Base-by-base conservation (phyloP, 1,284 basidiomycete species). In the Leucoagaricus sp. region DNA sequence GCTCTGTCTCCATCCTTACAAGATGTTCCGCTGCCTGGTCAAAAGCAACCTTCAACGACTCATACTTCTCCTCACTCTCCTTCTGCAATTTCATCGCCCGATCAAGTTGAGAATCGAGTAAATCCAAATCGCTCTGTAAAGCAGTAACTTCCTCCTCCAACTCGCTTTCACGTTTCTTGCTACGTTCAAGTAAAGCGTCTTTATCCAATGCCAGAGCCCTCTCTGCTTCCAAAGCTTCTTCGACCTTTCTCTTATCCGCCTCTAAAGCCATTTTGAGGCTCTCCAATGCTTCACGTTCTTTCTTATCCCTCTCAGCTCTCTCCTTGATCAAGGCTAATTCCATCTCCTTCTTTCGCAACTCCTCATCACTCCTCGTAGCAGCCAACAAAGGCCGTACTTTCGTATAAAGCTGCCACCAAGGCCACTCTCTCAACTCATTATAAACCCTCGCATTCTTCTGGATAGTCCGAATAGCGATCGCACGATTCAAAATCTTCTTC, bases 321-420 rank as follows among this genome's bases (percentile, higher is more conserved):
- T 98, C 95, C 68, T 88, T 91, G 54, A 88, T 83, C 42, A 94
- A 75, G 1, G 84, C 78, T 25, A 98, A 77, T 70, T 99, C 96
- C 3, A 88, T 82, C 60, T 97, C 92, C 71, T 97, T 96, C 69
- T 84, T 83, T 28, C 90, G 84, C 9, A 98, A 81, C 71, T 98
- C 96, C 40, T 97, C 94, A 66, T 99, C 96, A 61, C 87, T 91
- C 21, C 94, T 80, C 1, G 96, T 98, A 1, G 96, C 96, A 15
- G 93, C 92, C 10, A 99, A 82, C 12, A 99, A 72, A 0, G 97
- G 97, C 45, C 95, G 89, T 23, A 99, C 85, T 82, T 95, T 97
- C 15, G 93, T 95, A 71, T 97, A 99, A 15, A 99, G 81, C 63
- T 95, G 92, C 97, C 97, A 99, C 97, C 97, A 99, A 1, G 97